Conservation (phyloP, 2,329 filamentous ascomycete species). For the Geoglossum cookeanum region DNA sequence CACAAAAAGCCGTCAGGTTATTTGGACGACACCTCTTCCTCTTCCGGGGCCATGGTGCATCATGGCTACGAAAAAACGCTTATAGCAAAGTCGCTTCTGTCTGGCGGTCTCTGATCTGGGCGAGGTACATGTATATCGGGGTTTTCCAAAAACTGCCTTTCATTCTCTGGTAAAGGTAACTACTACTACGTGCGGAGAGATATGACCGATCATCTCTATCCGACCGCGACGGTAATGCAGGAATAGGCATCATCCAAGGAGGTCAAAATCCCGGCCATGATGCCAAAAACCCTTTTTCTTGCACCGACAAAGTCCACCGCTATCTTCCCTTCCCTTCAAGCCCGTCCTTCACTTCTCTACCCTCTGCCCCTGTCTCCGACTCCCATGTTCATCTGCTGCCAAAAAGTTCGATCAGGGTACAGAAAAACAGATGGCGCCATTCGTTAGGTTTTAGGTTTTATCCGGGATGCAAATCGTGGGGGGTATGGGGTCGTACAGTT, state of each 20-base stretch:
- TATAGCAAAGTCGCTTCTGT: neutral
- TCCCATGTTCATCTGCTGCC: neutral
- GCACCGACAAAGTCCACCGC: neutral
- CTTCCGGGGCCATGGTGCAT: neutral
- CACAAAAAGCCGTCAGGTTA: neutral
- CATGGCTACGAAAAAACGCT: neutral
- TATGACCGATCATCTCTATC: neutral
- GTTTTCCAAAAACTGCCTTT: neutral
- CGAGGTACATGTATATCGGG: no score
- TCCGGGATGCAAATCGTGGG: slow-evolving; percentile 3
- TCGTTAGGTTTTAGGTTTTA: slow-evolving; percentile 2
- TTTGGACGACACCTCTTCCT: neutral
- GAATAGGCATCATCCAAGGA: neutral
- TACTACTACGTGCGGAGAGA: neutral
- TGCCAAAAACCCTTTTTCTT: neutral
- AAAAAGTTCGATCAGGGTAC: neutral
- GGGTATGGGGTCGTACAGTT: slow-evolving; percentile 1
- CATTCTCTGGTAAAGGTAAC: neutral
- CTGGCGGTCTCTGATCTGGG: neutral
- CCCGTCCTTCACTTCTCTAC: slow-evolving; percentile 3
- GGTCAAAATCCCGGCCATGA: neutral
- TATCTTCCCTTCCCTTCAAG: slow-evolving; percentile 2
- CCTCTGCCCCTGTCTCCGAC: neutral
- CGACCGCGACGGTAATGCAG: neutral
- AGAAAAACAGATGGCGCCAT: slow-evolving; percentile 1